Evolutionary conservation across 371 early-diverging fungal genomes (phyloP).

Genomic region (Mortierella sp.): DNA sequence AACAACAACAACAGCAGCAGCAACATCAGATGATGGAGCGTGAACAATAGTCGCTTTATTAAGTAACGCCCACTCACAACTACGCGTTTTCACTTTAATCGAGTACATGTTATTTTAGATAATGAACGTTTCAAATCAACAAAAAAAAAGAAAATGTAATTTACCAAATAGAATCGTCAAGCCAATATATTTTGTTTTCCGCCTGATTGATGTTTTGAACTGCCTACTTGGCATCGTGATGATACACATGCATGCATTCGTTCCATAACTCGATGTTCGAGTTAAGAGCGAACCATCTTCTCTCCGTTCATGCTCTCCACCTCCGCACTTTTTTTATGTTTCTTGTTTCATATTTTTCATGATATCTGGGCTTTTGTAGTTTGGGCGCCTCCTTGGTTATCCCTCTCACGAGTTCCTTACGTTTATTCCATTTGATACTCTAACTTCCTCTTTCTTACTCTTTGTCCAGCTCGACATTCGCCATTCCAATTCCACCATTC

Average conservation of each 20-base stretch:
- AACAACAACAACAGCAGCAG: conserved; percentile 16
- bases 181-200: too few species aligned
- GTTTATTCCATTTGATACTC: not conserved
- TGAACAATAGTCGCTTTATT: conserved; percentile 9
- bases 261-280: too few species aligned
- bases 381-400: not conserved
- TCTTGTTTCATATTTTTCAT: too few species aligned
- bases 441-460: conserved; percentile 1
- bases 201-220: too few species aligned
- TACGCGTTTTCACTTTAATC: not conserved
- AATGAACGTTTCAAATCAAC: too few species aligned
- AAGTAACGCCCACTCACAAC: not conserved
- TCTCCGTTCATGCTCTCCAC: not conserved
- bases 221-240: too few species aligned
- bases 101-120: too few species aligned
- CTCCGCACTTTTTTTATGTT: not conserved
- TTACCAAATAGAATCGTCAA: too few species aligned
- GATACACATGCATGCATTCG: too few species aligned
- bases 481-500: not conserved
- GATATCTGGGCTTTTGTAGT: not conserved
- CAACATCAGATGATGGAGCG: conserved; percentile 26
- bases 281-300: too few species aligned
- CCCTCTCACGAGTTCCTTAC: not conserved
- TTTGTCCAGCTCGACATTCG: not conserved
- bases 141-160: too few species aligned